phyloP scores from a whole-genome alignment of 2,329 filamentous ascomycete genomes.

The Aspergillus pseudoviridinutans region DNA sequence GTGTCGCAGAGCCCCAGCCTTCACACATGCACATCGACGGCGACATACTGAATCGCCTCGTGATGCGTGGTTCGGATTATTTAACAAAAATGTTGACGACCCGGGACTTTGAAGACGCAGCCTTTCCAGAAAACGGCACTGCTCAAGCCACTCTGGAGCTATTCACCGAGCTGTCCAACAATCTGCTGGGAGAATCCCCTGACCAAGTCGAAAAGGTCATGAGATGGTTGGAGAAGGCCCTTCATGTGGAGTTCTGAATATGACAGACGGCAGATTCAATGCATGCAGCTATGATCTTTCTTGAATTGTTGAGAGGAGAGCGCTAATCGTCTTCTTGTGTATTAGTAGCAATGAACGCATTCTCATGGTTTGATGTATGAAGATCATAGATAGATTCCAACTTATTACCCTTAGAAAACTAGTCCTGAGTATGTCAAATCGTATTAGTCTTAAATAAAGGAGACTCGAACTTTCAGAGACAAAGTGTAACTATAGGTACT shows the following conservation, averaged over 20 bases:
- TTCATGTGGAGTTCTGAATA: constrained; percentile 25
- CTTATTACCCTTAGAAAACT: neutral
- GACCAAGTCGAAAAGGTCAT: constrained; percentile 28
- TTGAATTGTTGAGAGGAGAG: neutral
- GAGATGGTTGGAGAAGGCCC: constrained; percentile 31
- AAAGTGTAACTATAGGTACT: neutral
- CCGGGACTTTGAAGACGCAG: constrained; percentile 13
- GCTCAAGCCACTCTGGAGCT: constrained; percentile 27
- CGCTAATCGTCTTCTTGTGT: constrained; percentile 1
- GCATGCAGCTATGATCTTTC: neutral
- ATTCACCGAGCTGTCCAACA: constrained; percentile 50
- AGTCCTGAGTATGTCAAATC: neutral
- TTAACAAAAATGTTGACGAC: constrained; percentile 29
- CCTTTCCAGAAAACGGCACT: constrained; percentile 7
- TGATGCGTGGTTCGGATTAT: constrained; percentile 40
- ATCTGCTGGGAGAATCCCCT: constrained; percentile 40
- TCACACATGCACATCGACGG: constrained; percentile 63
- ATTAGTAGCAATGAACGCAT: neutral
- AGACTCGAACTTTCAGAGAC: neutral
- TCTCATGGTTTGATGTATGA: neutral
- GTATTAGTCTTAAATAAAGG: neutral
- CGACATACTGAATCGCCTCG: constrained; percentile 57
- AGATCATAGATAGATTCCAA: neutral
- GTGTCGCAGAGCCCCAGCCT: constrained; percentile 42
- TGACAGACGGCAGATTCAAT: neutral